These are phyloP conservation scores for Galerina marginata DNA, from an alignment of 768 basidiomycete species.

Conservation along the genomic window DNA sequence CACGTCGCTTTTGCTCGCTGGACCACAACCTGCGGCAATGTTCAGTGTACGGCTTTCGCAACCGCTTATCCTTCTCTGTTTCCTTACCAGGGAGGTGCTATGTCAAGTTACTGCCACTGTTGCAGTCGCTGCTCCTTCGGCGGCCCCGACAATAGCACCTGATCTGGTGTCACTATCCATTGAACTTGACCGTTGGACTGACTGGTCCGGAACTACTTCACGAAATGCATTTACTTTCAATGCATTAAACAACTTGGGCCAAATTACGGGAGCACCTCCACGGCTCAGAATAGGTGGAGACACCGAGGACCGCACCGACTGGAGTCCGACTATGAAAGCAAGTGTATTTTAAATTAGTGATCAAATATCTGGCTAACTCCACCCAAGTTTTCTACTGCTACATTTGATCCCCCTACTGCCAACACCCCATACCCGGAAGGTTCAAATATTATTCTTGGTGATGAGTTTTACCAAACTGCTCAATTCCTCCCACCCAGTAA, in stretches of 20 bases:
- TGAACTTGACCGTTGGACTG: constrained; percentile 72
- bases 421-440: constrained; percentile 73
- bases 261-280: constrained; percentile 57
- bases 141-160: not conserved
- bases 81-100: no score
- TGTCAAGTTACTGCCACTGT: not conserved
- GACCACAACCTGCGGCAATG: no score
- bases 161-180: constrained; percentile 51
- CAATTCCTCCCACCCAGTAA: constrained; percentile 57
- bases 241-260: constrained; percentile 58
- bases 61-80: no score
- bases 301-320: constrained; percentile 63
- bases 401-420: constrained; percentile 53
- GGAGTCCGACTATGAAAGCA: constrained; percentile 50
- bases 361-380: not conserved
- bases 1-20: no score
- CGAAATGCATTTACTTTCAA: constrained; percentile 66
- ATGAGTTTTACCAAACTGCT: constrained; percentile 58
- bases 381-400: constrained; percentile 47
- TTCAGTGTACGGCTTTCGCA: no score
- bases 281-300: constrained; percentile 66
- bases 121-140: not conserved
- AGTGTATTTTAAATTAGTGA: constrained; percentile 21
- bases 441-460: constrained; percentile 59
- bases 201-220: constrained; percentile 61